Evolutionary conservation across 768 basidiomycete genomes (phyloP), one percentile per base, ranked within the genome.

Genomic region (Auriscalpium vulgare): DNA sequence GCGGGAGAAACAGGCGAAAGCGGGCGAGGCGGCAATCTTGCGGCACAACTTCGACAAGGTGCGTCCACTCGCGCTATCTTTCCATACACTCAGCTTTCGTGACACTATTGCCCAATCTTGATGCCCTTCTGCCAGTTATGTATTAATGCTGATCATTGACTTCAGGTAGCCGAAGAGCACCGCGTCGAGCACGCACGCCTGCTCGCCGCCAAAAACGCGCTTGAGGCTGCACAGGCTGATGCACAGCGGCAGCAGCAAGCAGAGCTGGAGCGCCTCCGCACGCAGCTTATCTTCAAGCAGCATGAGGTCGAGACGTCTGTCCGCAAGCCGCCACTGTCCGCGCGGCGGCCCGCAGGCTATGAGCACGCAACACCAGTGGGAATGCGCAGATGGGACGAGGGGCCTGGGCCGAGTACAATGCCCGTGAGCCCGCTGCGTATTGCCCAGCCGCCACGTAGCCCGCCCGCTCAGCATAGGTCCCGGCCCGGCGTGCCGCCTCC

Each of bases 231-330:
- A 50, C 61, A 60, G 21, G 19, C 37, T 14, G 38, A 43, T 13
- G 47, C 55, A 13, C 54, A 56, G 51, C 46, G 21, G 35, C 16
- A 45, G 37, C 61, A 57, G 46, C 54, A 61, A 8, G 38, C 47
- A 14, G 61, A 62, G 45, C 52, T 62, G 16, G 59, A 62, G 21
- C 54, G 59, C 37, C 54, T 62, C 10, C 55, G 55, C 17, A 62
- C 61, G 17, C 61, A 62, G 35, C 59, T 61, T 6, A 16, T 51
- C 16, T 62, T 62, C 49, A 57, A 62, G 34, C 55, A 62, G 46
- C 56, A 60, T 35, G 61, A 62, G 49, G 38, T 57, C 16, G 56
- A 60, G 29, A 19, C 56, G 3, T 55, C 61, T 13, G 29, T 36
- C 55, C 45, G 17, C 43, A 40, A 46, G 46, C 44, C 38, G 10